These are phyloP conservation scores for Ophiocordyceps sinensis DNA, from an alignment of 2,329 filamentous ascomycete genomes.

Conservation along the genomic window DNA sequence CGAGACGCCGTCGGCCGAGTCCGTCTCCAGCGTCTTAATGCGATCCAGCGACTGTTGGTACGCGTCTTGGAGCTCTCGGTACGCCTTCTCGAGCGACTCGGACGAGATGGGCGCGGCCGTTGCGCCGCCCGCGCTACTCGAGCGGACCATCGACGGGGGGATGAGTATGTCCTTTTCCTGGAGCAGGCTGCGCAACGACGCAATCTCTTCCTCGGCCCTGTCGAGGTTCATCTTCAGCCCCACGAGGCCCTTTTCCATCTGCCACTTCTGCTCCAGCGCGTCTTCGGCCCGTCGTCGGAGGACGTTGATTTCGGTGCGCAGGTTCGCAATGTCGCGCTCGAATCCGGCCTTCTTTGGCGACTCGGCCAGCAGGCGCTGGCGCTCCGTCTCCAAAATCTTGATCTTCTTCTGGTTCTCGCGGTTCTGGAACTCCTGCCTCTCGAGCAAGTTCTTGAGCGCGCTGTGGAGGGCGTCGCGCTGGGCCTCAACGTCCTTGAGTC, in stretches of 20 bases:
- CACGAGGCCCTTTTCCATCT: constrained; percentile 78
- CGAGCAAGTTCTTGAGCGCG: constrained; percentile 70
- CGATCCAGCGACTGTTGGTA: constrained; percentile 53
- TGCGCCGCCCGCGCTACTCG: constrained; percentile 17
- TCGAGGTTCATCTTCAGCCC: constrained; percentile 95
- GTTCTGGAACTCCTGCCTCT: constrained; percentile 74
- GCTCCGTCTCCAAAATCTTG: constrained; percentile 59
- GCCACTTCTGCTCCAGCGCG: constrained; percentile 89
- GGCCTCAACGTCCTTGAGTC: constrained; percentile 81
- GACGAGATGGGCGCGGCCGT: constrained; percentile 41
- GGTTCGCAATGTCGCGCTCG: constrained; percentile 63
- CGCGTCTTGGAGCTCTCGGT: constrained; percentile 58
- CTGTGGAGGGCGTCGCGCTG: constrained; percentile 86
- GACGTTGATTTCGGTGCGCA: constrained; percentile 73
- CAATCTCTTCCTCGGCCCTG: constrained; percentile 83
- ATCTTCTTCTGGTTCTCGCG: constrained; percentile 74
- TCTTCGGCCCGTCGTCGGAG: constrained; percentile 82
- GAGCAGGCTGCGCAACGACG: constrained; percentile 63
- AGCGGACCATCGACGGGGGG: constrained; percentile 41
- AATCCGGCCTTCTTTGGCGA: constrained; percentile 67
- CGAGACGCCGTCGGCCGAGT: constrained; percentile 17
- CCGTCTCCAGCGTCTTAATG: constrained; percentile 41
- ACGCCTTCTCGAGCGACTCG: constrained; percentile 58
- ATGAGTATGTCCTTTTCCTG: constrained; percentile 71
- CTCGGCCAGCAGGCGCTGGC: constrained; percentile 54